Conservation (phyloP, 306 rosid genomes). For the Citrullus colocynthis region DNA sequence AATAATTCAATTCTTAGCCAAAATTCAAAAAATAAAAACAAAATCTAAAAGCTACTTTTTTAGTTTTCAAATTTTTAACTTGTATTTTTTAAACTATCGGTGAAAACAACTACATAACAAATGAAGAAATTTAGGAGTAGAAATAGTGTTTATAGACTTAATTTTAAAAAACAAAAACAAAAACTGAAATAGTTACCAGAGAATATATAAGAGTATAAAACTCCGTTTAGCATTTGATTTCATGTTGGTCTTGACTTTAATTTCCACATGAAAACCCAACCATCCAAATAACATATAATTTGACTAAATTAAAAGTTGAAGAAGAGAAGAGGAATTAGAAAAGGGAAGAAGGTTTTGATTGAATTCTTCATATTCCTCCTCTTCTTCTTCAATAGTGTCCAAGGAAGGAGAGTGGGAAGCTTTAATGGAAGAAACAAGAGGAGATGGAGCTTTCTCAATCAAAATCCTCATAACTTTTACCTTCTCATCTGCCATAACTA, state of each 20-base stretch:
- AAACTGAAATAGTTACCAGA: no score
- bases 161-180: no score
- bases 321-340: not conserved
- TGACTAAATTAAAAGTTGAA: not conserved
- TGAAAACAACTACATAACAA: no score
- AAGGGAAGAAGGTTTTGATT: not conserved
- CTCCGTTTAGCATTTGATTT: not conserved
- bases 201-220: not conserved
- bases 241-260: not conserved
- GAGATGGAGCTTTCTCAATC: conserved; percentile 17
- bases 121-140: no score
- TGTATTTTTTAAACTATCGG: no score
- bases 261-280: not conserved
- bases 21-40: no score
- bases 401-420: conserved; percentile 46
- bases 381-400: conserved; percentile 41
- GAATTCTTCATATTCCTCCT: not conserved
- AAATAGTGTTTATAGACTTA: no score
- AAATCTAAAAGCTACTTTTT: no score
- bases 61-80: no score
- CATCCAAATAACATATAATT: not conserved
- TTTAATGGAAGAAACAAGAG: conserved; percentile 27
- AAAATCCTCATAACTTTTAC: not conserved
- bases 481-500: not conserved
- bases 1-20: no score